Percentiles rank a stretch among this genome's conserved stretches.
Evolutionary conservation across 345 rosid species (phyloP).

Genomic region (Linum usitatissimum): DNA sequence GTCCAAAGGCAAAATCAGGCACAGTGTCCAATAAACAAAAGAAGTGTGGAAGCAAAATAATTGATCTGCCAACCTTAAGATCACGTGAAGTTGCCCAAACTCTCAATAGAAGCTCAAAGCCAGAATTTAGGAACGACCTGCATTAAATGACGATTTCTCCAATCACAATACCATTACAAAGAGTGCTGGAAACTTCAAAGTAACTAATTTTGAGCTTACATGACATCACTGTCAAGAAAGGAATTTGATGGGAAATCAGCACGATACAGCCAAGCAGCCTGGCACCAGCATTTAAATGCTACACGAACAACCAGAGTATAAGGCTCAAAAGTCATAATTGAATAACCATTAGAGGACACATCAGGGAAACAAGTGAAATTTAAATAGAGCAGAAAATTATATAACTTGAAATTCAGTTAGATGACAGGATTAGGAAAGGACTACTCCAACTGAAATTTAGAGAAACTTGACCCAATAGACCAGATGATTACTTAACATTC

Average conservation of each 20-base stretch:
- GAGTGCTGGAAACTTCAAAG: slow-evolving; percentile 11
- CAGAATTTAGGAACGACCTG: slow-evolving; percentile 92
- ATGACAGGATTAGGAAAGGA: no score
- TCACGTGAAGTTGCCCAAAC: slow-evolving; percentile 92
- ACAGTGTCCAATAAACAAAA: neutral
- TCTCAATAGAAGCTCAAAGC: slow-evolving; percentile 83
- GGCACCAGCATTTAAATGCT: slow-evolving; percentile 98
- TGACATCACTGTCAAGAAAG: slow-evolving; percentile 71
- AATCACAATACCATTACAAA: slow-evolving; percentile 3
- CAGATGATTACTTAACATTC: neutral
- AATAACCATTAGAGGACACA: neutral
- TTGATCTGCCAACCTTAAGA: slow-evolving; percentile 47
- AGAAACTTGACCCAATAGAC: neutral
- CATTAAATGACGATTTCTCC: slow-evolving; percentile 18
- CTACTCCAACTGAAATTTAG: neutral
- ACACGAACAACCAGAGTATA: slow-evolving; percentile 22
- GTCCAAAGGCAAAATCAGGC: neutral
- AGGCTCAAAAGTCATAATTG: slow-evolving; percentile 3
- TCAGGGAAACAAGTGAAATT: neutral
- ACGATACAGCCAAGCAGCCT: slow-evolving; percentile 67
- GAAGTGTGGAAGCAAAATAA: neutral
- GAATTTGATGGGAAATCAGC: slow-evolving; percentile 52
- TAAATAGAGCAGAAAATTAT: neutral
- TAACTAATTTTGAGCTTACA: slow-evolving; percentile 42
- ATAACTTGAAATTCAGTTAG: neutral